Percentiles rank a stretch among this genome's conserved stretches.
These are phyloP conservation scores for Scleromitrula shiraiana DNA, from an alignment of 2,329 filamentous ascomycete species.

Conservation along the genomic window DNA sequence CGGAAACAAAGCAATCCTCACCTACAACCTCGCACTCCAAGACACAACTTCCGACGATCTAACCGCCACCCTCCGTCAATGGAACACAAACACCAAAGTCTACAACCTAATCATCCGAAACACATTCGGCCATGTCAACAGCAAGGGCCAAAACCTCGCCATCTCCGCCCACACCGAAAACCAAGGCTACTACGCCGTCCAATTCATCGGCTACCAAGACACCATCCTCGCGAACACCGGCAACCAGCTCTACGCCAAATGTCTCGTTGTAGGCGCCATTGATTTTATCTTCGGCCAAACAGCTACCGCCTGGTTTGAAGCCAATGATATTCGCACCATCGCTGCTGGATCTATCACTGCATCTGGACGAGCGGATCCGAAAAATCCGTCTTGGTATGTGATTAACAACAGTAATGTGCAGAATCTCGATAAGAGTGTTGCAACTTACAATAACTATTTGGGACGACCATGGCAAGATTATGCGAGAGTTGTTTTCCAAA, in stretches of 20 bases:
- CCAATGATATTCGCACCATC: conserved; percentile 35
- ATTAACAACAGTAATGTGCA: conserved; percentile 44
- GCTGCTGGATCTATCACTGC: conserved; percentile 40
- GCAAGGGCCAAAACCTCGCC: conserved; percentile 44
- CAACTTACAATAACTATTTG: conserved; percentile 38
- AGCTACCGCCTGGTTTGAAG: conserved; percentile 44
- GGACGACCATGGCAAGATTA: conserved; percentile 45
- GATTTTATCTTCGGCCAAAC: conserved; percentile 52
- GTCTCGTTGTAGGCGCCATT: conserved; percentile 47
- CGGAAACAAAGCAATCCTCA: conserved; percentile 41
- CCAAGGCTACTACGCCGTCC: conserved; percentile 50
- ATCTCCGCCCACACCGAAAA: conserved; percentile 42
- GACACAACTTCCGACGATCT: conserved; percentile 36
- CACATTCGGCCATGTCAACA: conserved; percentile 19
- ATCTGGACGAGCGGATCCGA: conserved; percentile 33
- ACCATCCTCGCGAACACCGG: conserved; percentile 43
- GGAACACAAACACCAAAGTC: conserved; percentile 41
- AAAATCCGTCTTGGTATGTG: conserved; percentile 41
- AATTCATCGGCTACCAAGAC: conserved; percentile 49
- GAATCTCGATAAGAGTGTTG: conserved; percentile 33
- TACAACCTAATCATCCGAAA: conserved; percentile 49
- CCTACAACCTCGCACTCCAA: conserved; percentile 34
- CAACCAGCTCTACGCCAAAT: conserved; percentile 46
- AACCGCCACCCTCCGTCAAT: conserved; percentile 25
- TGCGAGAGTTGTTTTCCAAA: conserved; percentile 44